Evolutionary conservation across 768 basidiomycete species (phyloP).

Genomic region (Lactifluus pinguis): DNA sequence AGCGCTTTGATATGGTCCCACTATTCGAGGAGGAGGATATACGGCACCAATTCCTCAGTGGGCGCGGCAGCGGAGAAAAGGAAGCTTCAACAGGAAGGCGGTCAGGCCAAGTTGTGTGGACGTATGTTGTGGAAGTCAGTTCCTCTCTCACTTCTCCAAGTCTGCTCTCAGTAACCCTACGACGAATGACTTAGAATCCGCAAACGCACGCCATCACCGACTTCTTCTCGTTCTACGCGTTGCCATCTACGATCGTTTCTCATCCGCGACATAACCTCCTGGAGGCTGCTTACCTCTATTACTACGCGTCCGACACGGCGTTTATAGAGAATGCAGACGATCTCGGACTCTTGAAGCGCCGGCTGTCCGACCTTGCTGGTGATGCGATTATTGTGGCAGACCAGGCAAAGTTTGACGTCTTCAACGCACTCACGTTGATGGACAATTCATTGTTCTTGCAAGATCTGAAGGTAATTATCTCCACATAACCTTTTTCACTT

Average conservation of each 20-base stretch:
- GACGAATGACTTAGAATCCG: conserved; percentile 54
- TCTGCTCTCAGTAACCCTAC: background rate
- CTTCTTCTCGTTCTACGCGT: conserved; percentile 93
- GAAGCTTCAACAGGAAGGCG: conserved; percentile 43
- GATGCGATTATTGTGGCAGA: conserved; percentile 80
- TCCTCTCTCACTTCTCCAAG: background rate
- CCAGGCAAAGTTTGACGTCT: conserved; percentile 86
- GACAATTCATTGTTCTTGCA: conserved; percentile 80
- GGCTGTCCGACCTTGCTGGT: conserved; percentile 61
- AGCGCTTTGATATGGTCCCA: conserved; percentile 77
- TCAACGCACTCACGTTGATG: conserved; percentile 93
- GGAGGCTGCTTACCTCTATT: conserved; percentile 92
- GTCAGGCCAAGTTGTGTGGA: conserved; percentile 85
- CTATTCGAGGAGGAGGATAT: conserved; percentile 69
- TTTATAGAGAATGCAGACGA: conserved; percentile 54
- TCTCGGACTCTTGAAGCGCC: conserved; percentile 52
- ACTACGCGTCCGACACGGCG: conserved; percentile 80
- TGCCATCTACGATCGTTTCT: conserved; percentile 88
- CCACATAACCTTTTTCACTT: background rate
- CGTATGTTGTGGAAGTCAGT: conserved; percentile 88
- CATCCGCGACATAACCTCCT: conserved; percentile 61
- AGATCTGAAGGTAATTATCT: conserved; percentile 62
- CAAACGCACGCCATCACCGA: conserved; percentile 81
- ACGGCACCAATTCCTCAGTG: conserved; percentile 82
- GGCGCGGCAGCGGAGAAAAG: conserved; percentile 51